Percentiles rank a stretch among this genome's conserved stretches.
Evolutionary conservation across 441 rosid species (phyloP).

Genomic region (Syzygium malaccense): DNA sequence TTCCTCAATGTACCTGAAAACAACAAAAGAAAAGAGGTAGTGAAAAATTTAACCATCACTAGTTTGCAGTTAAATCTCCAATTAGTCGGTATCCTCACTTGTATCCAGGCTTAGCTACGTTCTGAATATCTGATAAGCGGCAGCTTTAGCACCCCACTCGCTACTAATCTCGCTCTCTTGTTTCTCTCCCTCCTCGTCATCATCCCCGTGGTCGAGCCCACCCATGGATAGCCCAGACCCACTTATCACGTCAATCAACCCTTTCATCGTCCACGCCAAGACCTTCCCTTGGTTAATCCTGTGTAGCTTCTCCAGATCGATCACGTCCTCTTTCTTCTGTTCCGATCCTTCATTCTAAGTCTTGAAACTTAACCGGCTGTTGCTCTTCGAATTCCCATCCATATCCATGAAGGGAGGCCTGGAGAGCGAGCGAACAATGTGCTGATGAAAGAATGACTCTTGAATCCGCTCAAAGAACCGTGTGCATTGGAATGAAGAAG

Average conservation of each 20-base stretch:
- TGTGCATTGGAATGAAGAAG: slow-evolving; percentile 34
- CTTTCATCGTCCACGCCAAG: slow-evolving; percentile 68
- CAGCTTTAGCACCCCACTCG: slow-evolving; percentile 61
- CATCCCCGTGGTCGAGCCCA: slow-evolving; percentile 21
- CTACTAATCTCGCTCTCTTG: slow-evolving; percentile 38
- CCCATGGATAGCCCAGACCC: slow-evolving; percentile 41
- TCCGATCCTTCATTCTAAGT: slow-evolving; percentile 7
- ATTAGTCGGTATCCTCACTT: slow-evolving; percentile 22
- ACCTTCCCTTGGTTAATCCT: slow-evolving; percentile 41
- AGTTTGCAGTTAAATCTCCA: background rate
- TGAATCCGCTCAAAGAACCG: slow-evolving; percentile 49
- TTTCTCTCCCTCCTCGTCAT: slow-evolving; percentile 35
- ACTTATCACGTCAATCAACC: slow-evolving; percentile 32
- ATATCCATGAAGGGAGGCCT: slow-evolving; percentile 37
- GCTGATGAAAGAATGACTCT: slow-evolving; percentile 46
- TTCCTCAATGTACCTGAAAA: background rate
- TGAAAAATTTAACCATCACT: background rate
- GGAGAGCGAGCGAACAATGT: slow-evolving; percentile 30
- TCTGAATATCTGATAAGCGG: slow-evolving; percentile 43
- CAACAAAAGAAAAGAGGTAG: background rate
- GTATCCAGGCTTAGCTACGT: slow-evolving; percentile 50
- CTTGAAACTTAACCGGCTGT: slow-evolving; percentile 37
- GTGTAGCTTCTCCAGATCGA: slow-evolving; percentile 49
- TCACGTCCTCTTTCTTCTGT: slow-evolving; percentile 34
- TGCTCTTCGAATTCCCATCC: slow-evolving; percentile 15